These are phyloP conservation scores for Solanum virginianum DNA, from an alignment of 257 asterid genomes.

Conservation along the genomic window DNA sequence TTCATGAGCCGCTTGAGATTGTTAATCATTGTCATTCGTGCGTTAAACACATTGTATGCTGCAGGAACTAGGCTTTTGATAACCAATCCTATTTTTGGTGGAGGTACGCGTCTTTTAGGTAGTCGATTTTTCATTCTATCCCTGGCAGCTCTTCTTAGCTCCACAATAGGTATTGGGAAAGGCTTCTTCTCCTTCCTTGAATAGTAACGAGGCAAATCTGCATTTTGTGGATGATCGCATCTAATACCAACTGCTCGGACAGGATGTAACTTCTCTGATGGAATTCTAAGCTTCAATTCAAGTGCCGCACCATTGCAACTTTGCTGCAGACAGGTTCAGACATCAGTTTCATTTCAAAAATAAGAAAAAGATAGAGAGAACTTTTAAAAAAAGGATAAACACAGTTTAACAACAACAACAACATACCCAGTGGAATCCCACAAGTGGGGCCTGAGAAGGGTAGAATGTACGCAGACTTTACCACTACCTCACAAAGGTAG, in stretches of 20 bases:
- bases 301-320: slow-evolving; percentile 17
- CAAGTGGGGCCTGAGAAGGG: too few species aligned
- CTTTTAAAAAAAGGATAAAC: background rate
- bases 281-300: slow-evolving; percentile 18
- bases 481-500: too few species aligned
- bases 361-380: background rate
- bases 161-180: slow-evolving; percentile 81
- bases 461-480: too few species aligned
- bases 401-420: background rate
- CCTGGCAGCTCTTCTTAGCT: slow-evolving; percentile 81
- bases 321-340: slow-evolving; percentile 25
- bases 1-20: slow-evolving; percentile 83
- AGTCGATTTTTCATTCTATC: slow-evolving; percentile 63
- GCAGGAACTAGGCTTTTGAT: slow-evolving; percentile 56
- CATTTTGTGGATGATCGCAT: slow-evolving; percentile 70
- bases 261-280: slow-evolving; percentile 13
- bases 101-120: slow-evolving; percentile 51
- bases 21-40: slow-evolving; percentile 62
- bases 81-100: slow-evolving; percentile 81
- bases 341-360: background rate
- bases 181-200: slow-evolving; percentile 89
- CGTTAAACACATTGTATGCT: slow-evolving; percentile 65
- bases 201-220: slow-evolving; percentile 82
- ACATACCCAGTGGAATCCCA: too few species aligned
- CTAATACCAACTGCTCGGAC: slow-evolving; percentile 21